phyloP scores from a whole-genome alignment of 768 basidiomycete genomes.

The Termitomyces sp. region DNA sequence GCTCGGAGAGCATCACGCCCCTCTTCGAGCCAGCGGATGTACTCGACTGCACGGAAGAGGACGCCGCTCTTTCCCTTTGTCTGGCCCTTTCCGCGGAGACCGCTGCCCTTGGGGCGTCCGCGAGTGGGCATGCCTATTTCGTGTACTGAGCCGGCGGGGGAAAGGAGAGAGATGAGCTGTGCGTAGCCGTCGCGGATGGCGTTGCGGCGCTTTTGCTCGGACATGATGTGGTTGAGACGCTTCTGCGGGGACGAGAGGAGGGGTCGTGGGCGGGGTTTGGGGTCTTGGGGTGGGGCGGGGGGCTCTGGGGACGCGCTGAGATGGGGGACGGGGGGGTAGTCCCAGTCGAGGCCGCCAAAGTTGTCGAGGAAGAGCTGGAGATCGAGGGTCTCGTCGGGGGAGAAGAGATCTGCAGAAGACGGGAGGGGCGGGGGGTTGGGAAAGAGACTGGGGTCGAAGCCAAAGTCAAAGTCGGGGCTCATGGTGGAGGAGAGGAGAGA shows the following conservation, averaged over 20 bases:
- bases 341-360: conserved; percentile 60
- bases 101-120: conserved; percentile 79
- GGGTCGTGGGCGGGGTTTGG: conserved; percentile 44
- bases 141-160: conserved; percentile 69
- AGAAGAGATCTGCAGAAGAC: conserved; percentile 75
- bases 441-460: conserved; percentile 69
- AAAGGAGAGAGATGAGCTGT: conserved; percentile 77
- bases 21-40: conserved; percentile 84
- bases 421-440: conserved; percentile 62
- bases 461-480: conserved; percentile 60
- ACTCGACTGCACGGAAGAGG: conserved; percentile 82
- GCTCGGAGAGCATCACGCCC: conserved; percentile 65
- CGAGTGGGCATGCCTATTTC: conserved; percentile 72
- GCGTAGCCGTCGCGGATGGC: conserved; percentile 90
- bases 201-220: conserved; percentile 90
- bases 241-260: conserved; percentile 84
- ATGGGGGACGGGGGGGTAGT: conserved; percentile 43
- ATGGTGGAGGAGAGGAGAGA: conserved; percentile 19
- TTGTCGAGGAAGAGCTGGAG: conserved; percentile 81
- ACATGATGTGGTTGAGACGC: conserved; percentile 90
- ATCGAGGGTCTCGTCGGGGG: conserved; percentile 72
- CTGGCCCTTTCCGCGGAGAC: conserved; percentile 59
- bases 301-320: conserved; percentile 40
- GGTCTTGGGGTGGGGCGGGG: conserved; percentile 26
- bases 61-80: conserved; percentile 90